These are phyloP conservation scores for Chalciporus sphaerocephalus DNA, from an alignment of 768 basidiomycete species.

Conservation along the genomic window DNA sequence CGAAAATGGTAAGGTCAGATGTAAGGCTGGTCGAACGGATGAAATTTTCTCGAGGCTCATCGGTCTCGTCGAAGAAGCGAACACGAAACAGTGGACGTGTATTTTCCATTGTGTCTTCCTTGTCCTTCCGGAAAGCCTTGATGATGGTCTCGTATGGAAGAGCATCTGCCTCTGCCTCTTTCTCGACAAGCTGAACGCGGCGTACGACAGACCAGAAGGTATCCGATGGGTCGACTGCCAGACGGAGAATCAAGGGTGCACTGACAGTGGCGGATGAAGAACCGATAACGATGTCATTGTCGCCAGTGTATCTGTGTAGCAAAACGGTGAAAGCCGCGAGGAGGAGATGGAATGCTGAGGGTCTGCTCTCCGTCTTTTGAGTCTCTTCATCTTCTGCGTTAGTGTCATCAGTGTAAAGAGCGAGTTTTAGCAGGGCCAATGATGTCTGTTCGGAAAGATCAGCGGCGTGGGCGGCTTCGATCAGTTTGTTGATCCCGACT, in stretches of 20 bases:
- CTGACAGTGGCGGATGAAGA: conserved; percentile 73
- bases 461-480: conserved; percentile 77
- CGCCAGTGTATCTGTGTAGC: conserved; percentile 91
- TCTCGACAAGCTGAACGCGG: conserved; percentile 79
- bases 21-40: conserved; percentile 77
- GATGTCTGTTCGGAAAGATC: conserved; percentile 73
- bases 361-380: conserved; percentile 36
- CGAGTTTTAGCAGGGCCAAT: conserved; percentile 77
- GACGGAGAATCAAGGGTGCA: conserved; percentile 78
- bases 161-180: conserved; percentile 75
- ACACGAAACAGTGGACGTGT: conserved; percentile 78
- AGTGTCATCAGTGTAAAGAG: conserved; percentile 60
- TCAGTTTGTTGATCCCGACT: conserved; percentile 62
- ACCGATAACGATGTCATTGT: conserved; percentile 89
- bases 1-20: conserved; percentile 90
- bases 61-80: conserved; percentile 94
- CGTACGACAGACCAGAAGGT: conserved; percentile 86
- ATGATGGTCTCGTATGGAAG: conserved; percentile 78
- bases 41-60: conserved; percentile 66
- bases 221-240: conserved; percentile 79
- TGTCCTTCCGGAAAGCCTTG: conserved; percentile 60
- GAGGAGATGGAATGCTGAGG: conserved; percentile 88
- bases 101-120: conserved; percentile 51
- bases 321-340: conserved; percentile 89
- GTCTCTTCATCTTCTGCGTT: conserved; percentile 48